phyloP scores from a whole-genome alignment of 169 alveolate species.

The Babesia ovis region DNA sequence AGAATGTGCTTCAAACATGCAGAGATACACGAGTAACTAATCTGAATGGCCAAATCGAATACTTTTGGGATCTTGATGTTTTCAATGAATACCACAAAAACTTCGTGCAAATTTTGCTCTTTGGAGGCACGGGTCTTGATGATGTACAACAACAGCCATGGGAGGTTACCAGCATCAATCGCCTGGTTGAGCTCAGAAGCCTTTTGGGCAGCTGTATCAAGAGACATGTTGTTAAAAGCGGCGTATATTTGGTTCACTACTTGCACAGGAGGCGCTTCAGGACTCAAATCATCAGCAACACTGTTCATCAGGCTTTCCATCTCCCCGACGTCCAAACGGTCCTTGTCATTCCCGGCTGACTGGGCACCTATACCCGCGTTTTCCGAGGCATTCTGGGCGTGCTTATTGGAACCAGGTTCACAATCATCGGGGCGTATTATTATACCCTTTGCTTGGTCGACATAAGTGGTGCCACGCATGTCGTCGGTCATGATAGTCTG shows the following conservation, averaged over 20 bases:
- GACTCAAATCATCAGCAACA: conserved; percentile 54
- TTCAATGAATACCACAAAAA: conserved; percentile 82
- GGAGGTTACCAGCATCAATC: conserved; percentile 78
- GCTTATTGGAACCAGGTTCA: not conserved
- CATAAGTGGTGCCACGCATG: conserved; percentile 47
- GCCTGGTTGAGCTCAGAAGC: conserved; percentile 75
- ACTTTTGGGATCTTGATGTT: conserved; percentile 79
- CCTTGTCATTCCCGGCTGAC: conserved; percentile 4
- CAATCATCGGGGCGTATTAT: conserved; percentile 53
- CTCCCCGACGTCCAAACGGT: conserved; percentile 71
- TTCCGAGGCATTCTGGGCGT: not conserved
- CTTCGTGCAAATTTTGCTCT: conserved; percentile 87
- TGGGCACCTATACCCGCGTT: not conserved
- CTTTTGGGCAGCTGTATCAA: conserved; percentile 73
- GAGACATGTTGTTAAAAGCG: conserved; percentile 74
- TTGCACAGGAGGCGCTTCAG: conserved; percentile 66
- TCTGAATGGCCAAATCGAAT: conserved; percentile 73
- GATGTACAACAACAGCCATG: conserved; percentile 87
- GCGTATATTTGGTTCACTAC: conserved; percentile 74
- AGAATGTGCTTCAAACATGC: conserved; percentile 77
- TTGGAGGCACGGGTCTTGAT: conserved; percentile 89
- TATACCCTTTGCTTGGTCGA: conserved; percentile 60
- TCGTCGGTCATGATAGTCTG: conserved; percentile 57
- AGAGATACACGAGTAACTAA: conserved; percentile 85
- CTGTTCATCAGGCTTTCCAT: conserved; percentile 74